Evolutionary conservation across 1,139 yeast genomes (phyloP), one percentile per base, ranked within the genome.

Genomic region (Nakaseomyces kungkrabaensis): DNA sequence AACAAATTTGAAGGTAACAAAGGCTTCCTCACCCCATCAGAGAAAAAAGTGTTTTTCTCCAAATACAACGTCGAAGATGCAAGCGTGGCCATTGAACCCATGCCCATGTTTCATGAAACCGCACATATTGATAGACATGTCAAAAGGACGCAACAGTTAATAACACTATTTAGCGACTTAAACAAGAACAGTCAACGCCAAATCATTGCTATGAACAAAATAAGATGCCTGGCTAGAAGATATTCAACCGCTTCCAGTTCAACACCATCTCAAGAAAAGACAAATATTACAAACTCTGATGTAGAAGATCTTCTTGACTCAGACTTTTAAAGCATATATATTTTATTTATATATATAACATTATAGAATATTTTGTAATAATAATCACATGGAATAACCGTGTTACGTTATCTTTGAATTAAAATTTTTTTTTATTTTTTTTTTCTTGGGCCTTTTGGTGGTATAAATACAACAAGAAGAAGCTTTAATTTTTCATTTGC

Each of bases 151-250:
- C 34, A 47, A 11, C 45, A 48, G 4, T 45, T 62, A n/a, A 40
- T 58, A 3, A 37, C 46, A 2, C 40, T 58, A 3, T 61, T 62
- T 38, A 42, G 49, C 25, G 57, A 51, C 11, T 45, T 60, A 45
- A 50, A 50, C 8, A 45, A 47, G 1, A 50, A 55, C 31, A 51
- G 46, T 10, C 56, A 52, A 40, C 47, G 50, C 17, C 50, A 52
- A 22, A 60, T 51, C 17, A 57, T 60, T n/a, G 60, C 55, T 5
- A 62, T 63, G 62, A 62, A 62, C 47, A 55, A 59, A 41, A 52
- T 51, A 3, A 55, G 58, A 45, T 59, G 65, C 45, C 53, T 60
- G 13, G 62, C 63, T 5, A 45, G 56, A 42, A 55, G 56, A 17
- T 29, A 41, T 42, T 3, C 43, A 32, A 36, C 13, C 5, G 6